Evolutionary conservation across 2,329 filamentous ascomycete species (phyloP).

Genomic region (Beauveria sp.): DNA sequence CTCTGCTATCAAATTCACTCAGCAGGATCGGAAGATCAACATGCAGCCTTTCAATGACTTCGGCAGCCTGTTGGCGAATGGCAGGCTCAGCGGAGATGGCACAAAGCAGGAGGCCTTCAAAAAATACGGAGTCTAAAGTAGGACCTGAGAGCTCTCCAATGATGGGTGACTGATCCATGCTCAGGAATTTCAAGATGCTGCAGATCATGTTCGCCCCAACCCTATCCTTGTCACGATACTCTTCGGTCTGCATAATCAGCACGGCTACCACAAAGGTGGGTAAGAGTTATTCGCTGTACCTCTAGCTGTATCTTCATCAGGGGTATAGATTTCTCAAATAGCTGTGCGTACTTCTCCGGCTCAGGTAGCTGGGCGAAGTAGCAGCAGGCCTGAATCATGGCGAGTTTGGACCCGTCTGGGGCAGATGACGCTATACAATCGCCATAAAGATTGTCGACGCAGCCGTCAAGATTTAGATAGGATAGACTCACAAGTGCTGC

Average conservation of each 20-base stretch:
- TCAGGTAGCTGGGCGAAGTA: constrained; percentile 51
- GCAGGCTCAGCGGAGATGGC: constrained; percentile 44
- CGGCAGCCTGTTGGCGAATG: constrained; percentile 40
- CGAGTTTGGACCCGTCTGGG: constrained; percentile 53
- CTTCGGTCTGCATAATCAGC: constrained; percentile 7
- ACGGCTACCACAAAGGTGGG: neutral
- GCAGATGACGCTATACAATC: constrained; percentile 49
- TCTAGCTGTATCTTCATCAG: constrained; percentile 52
- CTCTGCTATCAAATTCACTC: constrained; percentile 19
- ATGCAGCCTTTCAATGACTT: constrained; percentile 43
- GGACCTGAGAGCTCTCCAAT: constrained; percentile 23
- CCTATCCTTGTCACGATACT: constrained; percentile 13
- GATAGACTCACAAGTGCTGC: constrained; percentile 58
- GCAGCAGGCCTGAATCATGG: constrained; percentile 53
- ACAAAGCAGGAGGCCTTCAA: constrained; percentile 46
- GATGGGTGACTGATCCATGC: constrained; percentile 36
- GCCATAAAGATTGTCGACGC: constrained; percentile 48
- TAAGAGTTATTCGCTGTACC: constrained; percentile 28
- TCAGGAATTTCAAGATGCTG: constrained; percentile 48
- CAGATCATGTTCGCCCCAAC: constrained; percentile 18
- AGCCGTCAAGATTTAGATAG: constrained; percentile 53
- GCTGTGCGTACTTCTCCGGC: constrained; percentile 40
- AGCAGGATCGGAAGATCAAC: constrained; percentile 22
- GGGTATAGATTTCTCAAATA: constrained; percentile 48
- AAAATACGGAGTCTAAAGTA: constrained; percentile 25